Base-by-base conservation (phyloP, 1,139 yeast genomes). In the Geotrichum carabidarum region DNA sequence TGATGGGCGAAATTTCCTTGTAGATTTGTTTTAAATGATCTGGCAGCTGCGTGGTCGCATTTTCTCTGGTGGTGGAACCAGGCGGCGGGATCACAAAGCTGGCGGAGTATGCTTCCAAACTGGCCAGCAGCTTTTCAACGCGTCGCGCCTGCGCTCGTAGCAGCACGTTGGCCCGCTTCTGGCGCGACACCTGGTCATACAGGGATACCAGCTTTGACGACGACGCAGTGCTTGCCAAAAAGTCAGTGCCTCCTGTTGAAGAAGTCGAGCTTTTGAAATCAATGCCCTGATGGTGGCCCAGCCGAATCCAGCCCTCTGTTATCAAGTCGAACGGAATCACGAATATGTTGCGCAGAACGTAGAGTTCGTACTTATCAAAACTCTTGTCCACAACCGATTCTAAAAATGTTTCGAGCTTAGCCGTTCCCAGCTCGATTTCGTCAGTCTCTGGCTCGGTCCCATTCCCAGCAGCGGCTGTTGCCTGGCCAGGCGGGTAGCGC, bases 341-440 rank as follows among this genome's bases (percentile, higher is more conserved):
- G 55, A 91, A 75, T 18, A 91, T 80, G 67, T 91, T 91, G 63
- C 96, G 72, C 53, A 89, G 71, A 4, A 88, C 80, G 67, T 90
- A 91, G 38, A 90, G 73, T 72, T 91, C 98, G 65, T 88, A 84
- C 68, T 84, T 84, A 69, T 91, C 97, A 68, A 89, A 90, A 65
- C 87, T 86, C 63, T 78, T 78, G 70, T 90, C 96, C n/a, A 90
- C 86, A 2, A 83, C 78, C 57, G 81, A 80, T 64, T 88, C 96
- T 55, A 91, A 67, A 44, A 87, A 70, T 0, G 93, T 82, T 64
- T 90, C 97, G 46, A 91, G 71, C 63, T 85, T 83, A 0, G 88
- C 94, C 0, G 94, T 83, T 0, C 97, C 97, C 17, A 78, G 63
- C 57, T 79, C 81, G 7, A 89, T 83, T 63, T 88, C 96, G 63